These are phyloP conservation scores for Lactifluus rugatus DNA, from an alignment of 768 basidiomycete species.

Conservation along the genomic window DNA sequence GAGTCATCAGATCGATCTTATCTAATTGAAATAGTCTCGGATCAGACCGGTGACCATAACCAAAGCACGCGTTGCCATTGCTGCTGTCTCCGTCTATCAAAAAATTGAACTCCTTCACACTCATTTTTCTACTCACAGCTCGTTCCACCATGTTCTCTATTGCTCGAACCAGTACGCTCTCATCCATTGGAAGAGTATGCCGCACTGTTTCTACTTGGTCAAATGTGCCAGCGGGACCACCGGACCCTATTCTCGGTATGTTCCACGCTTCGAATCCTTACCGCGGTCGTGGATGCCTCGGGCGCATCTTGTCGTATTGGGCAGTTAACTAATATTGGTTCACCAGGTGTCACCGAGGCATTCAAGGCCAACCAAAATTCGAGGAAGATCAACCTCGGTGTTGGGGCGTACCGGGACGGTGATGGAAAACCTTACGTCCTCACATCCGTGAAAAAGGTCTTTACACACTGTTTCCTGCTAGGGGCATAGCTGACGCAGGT, in stretches of 20 bases:
- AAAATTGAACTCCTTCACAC: conserved; percentile 9
- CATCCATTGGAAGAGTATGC: conserved; percentile 32
- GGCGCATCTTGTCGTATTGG: neutral
- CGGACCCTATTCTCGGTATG: conserved; percentile 86
- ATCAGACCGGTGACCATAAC: neutral
- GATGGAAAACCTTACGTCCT: conserved; percentile 94
- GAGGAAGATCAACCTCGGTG: conserved; percentile 95
- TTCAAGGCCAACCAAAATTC: conserved; percentile 93
- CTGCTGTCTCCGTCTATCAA: neutral
- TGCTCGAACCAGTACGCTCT: conserved; percentile 38
- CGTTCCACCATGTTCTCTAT: conserved; percentile 32
- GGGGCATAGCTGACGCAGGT: conserved; percentile 7
- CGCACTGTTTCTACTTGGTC: conserved; percentile 66
- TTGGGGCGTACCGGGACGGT: conserved; percentile 92
- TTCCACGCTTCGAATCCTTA: conserved; percentile 13
- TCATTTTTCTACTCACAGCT: conserved; percentile 4
- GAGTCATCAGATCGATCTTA: conserved; percentile 3
- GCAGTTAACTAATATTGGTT: neutral
- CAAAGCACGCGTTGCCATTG: neutral
- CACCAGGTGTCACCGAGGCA: conserved; percentile 79
- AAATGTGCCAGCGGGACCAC: conserved; percentile 76
- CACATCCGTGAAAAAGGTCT: conserved; percentile 77
- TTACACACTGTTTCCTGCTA: neutral
- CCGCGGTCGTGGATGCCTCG: neutral
- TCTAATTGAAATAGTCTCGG: neutral